Base-by-base conservation (phyloP, 192 early-diverging fungal genomes). In the Coemansia sp. region DNA sequence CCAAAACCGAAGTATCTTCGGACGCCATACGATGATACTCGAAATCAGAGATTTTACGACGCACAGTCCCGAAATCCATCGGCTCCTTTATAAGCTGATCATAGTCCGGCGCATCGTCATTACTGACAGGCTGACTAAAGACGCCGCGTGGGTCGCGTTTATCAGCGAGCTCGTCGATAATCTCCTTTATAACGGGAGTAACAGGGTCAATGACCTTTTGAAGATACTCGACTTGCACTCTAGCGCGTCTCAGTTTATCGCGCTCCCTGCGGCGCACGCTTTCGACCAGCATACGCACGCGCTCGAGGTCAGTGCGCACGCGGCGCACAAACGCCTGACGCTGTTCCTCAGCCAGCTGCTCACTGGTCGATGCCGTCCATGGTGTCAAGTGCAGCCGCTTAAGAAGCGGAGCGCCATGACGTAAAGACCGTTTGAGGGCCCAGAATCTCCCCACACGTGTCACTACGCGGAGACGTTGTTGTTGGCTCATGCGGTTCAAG, bases 371-470 rank as follows among this genome's bases (percentile, higher is more conserved):
- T 1, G 95, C 94, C 1, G 95, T 97, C 96, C 95, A 97, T 13
- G 95, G 96, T 88, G 98, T 97, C 73, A 99, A 80, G 74, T 98
- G 96, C 33, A 99, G 85, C 55, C 98, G 88, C 77, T 98, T 98
- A 41, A 99, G 81, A 6, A 99, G 85, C 1, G 98, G 95, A 2
- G 96, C 96, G 1, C 98, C 98, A 29, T 95, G 88, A 22, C 97
- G 77, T n/a, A 89, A 78, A 73, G 92, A 90, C 34, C 96, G 89
- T 76, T 99, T 99, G 11, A 98, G 85, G 3, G 96, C 90, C 98
- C 98, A 99, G 81, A 97, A 99, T 74, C 91, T 89, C 67, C 92
- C 92, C 36, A 97, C 88, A 15, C 49, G 69, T 4, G 46, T n/a
- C 20, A 60, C 65, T 20, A 81, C 52, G 36, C 24, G 44, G 2